A percentile compares a stretch with the other conserved stretches of the same genome.
Evolutionary conservation across 129 eudicot genomes (phyloP).

Genomic region (Flaveria robusta): DNA sequence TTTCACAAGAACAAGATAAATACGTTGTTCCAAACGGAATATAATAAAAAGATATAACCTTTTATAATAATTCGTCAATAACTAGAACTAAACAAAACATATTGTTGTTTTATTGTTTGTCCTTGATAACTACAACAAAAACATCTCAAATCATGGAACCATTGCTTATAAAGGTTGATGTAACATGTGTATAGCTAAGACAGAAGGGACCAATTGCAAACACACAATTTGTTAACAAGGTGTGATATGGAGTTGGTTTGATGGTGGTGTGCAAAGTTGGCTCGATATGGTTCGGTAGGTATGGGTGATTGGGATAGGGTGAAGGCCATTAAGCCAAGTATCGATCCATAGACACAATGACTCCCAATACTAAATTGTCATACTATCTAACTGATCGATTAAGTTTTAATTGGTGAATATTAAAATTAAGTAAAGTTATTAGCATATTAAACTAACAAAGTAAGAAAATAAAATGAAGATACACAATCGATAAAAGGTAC

Average conservation of each 20-base stretch:
- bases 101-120: background rate
- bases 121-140: background rate
- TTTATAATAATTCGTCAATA: background rate
- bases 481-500: no score
- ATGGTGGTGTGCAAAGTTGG: constrained; percentile 32
- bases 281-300: constrained; percentile 31
- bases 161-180: constrained; percentile 6
- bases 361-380: no score
- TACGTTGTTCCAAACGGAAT: background rate
- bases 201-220: constrained; percentile 26
- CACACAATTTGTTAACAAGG: constrained; percentile 25
- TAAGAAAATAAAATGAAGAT: no score
- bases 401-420: no score
- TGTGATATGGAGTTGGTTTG: constrained; percentile 28
- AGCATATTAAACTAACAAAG: no score
- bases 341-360: no score
- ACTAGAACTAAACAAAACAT: background rate
- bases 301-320: constrained; percentile 23
- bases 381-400: no score
- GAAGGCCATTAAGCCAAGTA: constrained; percentile 33
- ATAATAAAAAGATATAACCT: background rate
- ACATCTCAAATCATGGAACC: background rate
- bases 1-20: background rate
- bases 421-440: no score
- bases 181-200: constrained; percentile 23